A percentile compares a stretch with the other conserved stretches of the same genome.
Conservation (phyloP, 2,329 filamentous ascomycete genomes). For the Sclerotinia sclerotiorum region DNA sequence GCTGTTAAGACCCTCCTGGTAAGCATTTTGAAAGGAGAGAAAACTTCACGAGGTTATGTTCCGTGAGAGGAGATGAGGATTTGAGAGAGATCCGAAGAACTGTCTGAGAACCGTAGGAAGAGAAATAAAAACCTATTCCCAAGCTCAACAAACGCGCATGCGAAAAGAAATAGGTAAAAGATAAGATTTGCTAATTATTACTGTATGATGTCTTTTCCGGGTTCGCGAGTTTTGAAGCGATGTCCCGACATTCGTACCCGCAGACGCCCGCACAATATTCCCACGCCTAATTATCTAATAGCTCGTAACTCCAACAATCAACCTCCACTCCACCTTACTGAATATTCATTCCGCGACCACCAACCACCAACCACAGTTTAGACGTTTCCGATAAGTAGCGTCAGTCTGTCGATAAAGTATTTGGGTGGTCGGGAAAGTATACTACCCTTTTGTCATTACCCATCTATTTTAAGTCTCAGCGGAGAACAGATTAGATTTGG, state of each 20-base stretch:
- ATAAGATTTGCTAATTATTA: slow-evolving; percentile 11
- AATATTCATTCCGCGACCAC: slow-evolving; percentile 16
- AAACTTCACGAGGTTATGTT: slow-evolving; percentile 24
- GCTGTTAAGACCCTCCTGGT: slow-evolving; percentile 39
- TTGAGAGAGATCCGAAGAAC: slow-evolving; percentile 22
- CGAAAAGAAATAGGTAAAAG: slow-evolving; percentile 18
- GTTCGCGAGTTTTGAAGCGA: slow-evolving; percentile 24
- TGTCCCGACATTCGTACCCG: slow-evolving; percentile 12
- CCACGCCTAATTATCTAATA: slow-evolving; percentile 6
- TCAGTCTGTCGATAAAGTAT: slow-evolving; percentile 10
- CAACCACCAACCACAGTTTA: slow-evolving; percentile 8
- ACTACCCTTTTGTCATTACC: background rate
- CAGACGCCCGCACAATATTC: slow-evolving; percentile 18
- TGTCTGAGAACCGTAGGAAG: slow-evolving; percentile 1
- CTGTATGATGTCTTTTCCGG: slow-evolving; percentile 22
- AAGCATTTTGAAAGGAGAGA: slow-evolving; percentile 35
- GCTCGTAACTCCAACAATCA: background rate
- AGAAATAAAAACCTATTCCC: slow-evolving; percentile 6
- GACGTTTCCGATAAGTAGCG: slow-evolving; percentile 5
- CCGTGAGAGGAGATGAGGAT: slow-evolving; percentile 27
- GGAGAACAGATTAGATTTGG: slow-evolving; percentile 10
- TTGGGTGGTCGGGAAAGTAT: background rate
- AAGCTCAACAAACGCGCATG: slow-evolving; percentile 11
- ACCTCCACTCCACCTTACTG: slow-evolving; percentile 23
- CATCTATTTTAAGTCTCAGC: background rate